Conservation (phyloP, 2,329 filamentous ascomycete genomes). For the Venturiaceae sp. region DNA sequence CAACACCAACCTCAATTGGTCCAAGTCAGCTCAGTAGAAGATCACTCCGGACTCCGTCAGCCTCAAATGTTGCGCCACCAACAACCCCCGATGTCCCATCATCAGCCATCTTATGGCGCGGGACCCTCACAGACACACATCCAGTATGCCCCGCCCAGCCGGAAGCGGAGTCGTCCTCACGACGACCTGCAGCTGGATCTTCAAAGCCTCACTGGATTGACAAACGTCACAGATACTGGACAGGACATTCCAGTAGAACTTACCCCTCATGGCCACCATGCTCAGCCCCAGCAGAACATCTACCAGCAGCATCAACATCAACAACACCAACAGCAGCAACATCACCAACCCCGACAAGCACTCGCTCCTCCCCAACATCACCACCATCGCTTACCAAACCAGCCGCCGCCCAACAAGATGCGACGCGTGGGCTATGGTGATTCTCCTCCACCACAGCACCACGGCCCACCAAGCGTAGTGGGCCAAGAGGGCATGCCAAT, state of each 20-base stretch:
- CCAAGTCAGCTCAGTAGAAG: slow-evolving; percentile 29
- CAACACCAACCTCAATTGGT: slow-evolving; percentile 19
- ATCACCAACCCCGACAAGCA: slow-evolving; percentile 18
- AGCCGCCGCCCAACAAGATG: slow-evolving; percentile 59
- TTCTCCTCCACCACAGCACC: slow-evolving; percentile 26
- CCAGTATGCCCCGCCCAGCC: slow-evolving; percentile 22
- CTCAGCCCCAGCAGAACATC: slow-evolving; percentile 21
- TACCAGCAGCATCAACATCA: slow-evolving; percentile 11
- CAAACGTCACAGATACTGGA: slow-evolving; percentile 20
- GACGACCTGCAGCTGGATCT: slow-evolving; percentile 28
- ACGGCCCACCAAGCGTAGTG: slow-evolving; percentile 72
- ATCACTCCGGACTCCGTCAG: slow-evolving; percentile 17
- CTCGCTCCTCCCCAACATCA: slow-evolving; percentile 48
- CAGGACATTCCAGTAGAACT: slow-evolving; percentile 28
- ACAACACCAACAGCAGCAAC: slow-evolving; percentile 20
- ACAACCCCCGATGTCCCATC: slow-evolving; percentile 26
- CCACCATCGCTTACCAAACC: slow-evolving; percentile 71
- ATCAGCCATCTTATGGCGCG: slow-evolving; percentile 21
- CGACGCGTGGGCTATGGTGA: slow-evolving; percentile 46
- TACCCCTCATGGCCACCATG: slow-evolving; percentile 20
- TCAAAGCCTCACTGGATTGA: slow-evolving; percentile 29
- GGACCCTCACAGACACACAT: slow-evolving; percentile 11
- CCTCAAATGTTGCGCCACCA: slow-evolving; percentile 11
- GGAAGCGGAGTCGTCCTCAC: slow-evolving; percentile 32
- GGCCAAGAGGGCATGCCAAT: slow-evolving; percentile 79